Evolutionary conservation across 2,329 filamentous ascomycete genomes (phyloP), one percentile per base, ranked within the genome.

Genomic region (Penicillium thymicola): DNA sequence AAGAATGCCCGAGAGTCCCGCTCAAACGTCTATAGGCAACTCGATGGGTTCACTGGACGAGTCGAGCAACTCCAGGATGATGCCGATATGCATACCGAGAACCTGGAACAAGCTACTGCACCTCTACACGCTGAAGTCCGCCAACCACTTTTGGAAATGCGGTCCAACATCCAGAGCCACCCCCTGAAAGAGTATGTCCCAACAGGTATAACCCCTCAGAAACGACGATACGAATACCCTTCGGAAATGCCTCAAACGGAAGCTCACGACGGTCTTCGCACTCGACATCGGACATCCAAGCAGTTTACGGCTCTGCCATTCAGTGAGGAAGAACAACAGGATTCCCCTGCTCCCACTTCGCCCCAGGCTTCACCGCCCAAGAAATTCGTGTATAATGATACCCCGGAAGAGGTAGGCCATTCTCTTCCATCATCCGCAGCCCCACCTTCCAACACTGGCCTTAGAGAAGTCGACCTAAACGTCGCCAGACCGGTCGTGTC

Each of bases 201-300:
- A 0, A 97, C 94, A 0, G 93, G 94, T 50, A 82, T 88, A 45
- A 97, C 94, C 1, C 94, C 94, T 0, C 85, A 89, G 68, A 94
- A 92, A 75, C 78, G 81, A 30, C 81, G 85, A 51, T 99, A 97
- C 74, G 81, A 85, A n/a, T 96, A 90, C 68, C 89, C 91, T 0
- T 89, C 84, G 1, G 79, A 82, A 2, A 80, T 99, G 1, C 94
- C 94, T 4, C 85, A 87, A 27, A 97, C 94, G 0, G 83, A 85
- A 66, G 67, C 76, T 1, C 84, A 87, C 66, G 82, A 86, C 13
- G 76, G 72, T 13, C 75, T 88, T 28, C 75, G 86, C 13, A 79
- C 82, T 21, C 75, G 77, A 46, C 65, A 83, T 62, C 76, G 77
- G 62, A 80, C 67, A 56, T 76, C 68, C 65, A 65, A 69, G 38